Percentiles rank a stretch among this genome's conserved stretches.
These are phyloP conservation scores for Linderniella brevidens DNA, from an alignment of 257 asterid species.

Conservation along the genomic window DNA sequence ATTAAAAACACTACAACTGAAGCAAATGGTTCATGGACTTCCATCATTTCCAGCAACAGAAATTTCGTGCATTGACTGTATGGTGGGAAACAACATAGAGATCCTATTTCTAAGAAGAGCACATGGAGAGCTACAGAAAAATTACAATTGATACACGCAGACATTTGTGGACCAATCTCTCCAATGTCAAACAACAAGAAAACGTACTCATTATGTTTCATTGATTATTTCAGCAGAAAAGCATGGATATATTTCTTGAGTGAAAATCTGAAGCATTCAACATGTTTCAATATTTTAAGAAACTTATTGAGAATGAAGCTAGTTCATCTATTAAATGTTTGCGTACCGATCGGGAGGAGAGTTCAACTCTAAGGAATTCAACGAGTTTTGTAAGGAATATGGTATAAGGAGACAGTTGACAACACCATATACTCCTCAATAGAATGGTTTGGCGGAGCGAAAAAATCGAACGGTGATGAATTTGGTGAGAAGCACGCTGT, in stretches of 20 bases:
- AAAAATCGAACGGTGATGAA: slow-evolving; percentile 3
- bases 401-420: slow-evolving; percentile 1
- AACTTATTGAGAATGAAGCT: not conserved
- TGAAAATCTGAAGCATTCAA: not conserved
- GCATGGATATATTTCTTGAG: not conserved
- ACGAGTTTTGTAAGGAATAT: not conserved
- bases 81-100: not conserved
- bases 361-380: not conserved
- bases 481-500: not conserved
- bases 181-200: not conserved
- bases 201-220: not conserved
- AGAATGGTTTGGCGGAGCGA: not conserved
- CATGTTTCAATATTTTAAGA: not conserved
- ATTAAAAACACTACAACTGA: not conserved
- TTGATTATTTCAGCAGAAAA: not conserved
- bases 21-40: not conserved
- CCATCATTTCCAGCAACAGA: not conserved
- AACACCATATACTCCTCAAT: slow-evolving; percentile 1
- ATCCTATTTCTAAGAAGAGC: not conserved
- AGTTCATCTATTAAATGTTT: not conserved
- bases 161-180: not conserved
- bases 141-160: not conserved
- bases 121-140: not conserved
- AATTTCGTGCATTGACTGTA: not conserved
- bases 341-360: not conserved